Conservation (phyloP, 306 rosid genomes). For the Potentilla sterilis region DNA sequence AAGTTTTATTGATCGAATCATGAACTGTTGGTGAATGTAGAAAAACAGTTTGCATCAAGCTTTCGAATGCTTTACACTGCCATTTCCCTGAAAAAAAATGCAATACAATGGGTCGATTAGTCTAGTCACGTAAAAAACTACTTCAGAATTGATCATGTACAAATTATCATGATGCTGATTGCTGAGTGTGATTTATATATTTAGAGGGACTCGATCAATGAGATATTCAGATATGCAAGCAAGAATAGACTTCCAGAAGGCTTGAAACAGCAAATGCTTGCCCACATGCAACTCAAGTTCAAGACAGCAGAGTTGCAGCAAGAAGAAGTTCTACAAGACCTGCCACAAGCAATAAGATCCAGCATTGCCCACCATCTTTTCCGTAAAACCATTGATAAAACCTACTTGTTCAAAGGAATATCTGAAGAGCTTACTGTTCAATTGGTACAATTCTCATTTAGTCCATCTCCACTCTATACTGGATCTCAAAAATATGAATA, state of each 20-base stretch:
- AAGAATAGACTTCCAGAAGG: slow-evolving; percentile 74
- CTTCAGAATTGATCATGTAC: background rate
- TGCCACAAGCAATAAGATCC: slow-evolving; percentile 79
- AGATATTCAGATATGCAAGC: slow-evolving; percentile 65
- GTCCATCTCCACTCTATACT: background rate
- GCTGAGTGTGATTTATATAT: background rate
- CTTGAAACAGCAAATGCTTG: slow-evolving; percentile 76
- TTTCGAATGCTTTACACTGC: too few species aligned
- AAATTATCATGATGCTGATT: background rate
- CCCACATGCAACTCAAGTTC: slow-evolving; percentile 80
- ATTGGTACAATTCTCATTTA: slow-evolving; percentile 42
- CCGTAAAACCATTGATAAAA: slow-evolving; percentile 44
- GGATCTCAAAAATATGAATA: background rate
- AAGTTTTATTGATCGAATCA: background rate
- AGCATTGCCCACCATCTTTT: slow-evolving; percentile 77
- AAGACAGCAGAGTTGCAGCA: slow-evolving; percentile 83
- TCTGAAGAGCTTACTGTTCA: slow-evolving; percentile 64
- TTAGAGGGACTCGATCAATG: slow-evolving; percentile 71
- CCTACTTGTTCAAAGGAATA: slow-evolving; percentile 72
- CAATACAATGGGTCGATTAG: background rate
- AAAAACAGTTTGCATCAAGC: too few species aligned
- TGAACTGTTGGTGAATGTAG: background rate
- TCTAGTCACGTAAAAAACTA: background rate
- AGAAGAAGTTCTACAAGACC: slow-evolving; percentile 61
- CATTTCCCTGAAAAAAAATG: too few species aligned